Evolutionary conservation across 352 stramenopile genomes (phyloP).

Genomic region (Phytopythium mirpurense): DNA sequence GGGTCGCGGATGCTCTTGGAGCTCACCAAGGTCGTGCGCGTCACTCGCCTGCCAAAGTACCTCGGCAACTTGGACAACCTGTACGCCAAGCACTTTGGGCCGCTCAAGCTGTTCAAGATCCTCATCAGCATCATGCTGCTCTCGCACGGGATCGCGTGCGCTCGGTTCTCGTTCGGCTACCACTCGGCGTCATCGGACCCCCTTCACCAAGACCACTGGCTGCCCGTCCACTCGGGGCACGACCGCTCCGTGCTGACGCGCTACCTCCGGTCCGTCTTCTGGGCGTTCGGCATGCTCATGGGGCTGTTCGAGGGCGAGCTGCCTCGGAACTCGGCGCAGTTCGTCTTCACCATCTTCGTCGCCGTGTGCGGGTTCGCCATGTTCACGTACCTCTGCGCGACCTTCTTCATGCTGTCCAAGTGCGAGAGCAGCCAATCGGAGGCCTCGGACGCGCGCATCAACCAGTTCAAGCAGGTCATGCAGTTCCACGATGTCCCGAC

Average conservation of each 20-base stretch:
- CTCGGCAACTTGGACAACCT: conserved; percentile 48
- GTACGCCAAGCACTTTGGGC: conserved; percentile 56
- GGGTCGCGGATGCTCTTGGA: conserved; percentile 29
- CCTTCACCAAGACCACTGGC: conserved; percentile 40
- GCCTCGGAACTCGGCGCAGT: conserved; percentile 35
- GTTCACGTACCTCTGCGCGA: conserved; percentile 63
- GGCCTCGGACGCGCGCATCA: conserved; percentile 55
- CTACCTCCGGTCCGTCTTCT: conserved; percentile 57
- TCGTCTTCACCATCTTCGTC: conserved; percentile 65
- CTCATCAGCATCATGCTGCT: conserved; percentile 41
- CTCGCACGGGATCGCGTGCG: conserved; percentile 51
- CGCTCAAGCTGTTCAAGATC: conserved; percentile 42
- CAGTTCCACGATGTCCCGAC: conserved; percentile 41
- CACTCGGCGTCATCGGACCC: conserved; percentile 41
- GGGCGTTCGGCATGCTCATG: conserved; percentile 58
- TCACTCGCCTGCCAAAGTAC: conserved; percentile 31
- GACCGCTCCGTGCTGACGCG: conserved; percentile 13
- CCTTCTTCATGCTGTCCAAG: conserved; percentile 78
- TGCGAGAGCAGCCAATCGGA: conserved; percentile 63
- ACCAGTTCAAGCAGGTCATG: conserved; percentile 61
- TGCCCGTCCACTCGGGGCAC: conserved; percentile 22
- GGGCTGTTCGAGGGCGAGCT: conserved; percentile 70
- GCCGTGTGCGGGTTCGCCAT: conserved; percentile 59
- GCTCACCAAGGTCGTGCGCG: conserved; percentile 40
- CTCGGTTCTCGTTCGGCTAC: conserved; percentile 58